Conservation (phyloP, 192 early-diverging fungal genomes). For the Funneliformis geosporum region DNA sequence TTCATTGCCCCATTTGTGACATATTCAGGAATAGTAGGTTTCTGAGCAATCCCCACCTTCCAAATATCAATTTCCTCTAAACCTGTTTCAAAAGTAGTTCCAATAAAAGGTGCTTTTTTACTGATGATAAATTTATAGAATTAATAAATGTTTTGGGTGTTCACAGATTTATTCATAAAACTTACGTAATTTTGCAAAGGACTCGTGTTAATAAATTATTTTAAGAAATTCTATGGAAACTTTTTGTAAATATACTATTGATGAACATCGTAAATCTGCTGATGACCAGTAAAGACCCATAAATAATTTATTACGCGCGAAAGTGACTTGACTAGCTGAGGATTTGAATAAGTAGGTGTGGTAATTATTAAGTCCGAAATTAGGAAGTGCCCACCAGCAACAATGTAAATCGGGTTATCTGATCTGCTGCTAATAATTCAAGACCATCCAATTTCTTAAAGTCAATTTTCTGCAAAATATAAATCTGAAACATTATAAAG, state of each 20-base stretch:
- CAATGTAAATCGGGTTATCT: too few species aligned
- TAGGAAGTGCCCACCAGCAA: too few species aligned
- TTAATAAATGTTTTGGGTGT: neutral
- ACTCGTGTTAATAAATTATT: neutral
- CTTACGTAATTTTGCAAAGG: neutral
- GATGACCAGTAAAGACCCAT: too few species aligned
- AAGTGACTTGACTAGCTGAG: too few species aligned
- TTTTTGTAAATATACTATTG: neutral
- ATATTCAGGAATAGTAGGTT: neutral
- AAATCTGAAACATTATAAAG: neutral
- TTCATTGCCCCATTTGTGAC: neutral
- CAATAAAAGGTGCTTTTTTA: neutral
- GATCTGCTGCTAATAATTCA: neutral
- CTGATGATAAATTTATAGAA: neutral
- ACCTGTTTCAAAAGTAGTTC: too few species aligned
- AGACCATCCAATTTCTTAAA: neutral
- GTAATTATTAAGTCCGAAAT: too few species aligned
- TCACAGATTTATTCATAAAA: neutral
- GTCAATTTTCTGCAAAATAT: neutral
- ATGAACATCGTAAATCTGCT: neutral
- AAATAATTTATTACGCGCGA: too few species aligned
- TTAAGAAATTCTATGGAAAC: neutral
- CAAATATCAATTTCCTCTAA: constrained; percentile 3
- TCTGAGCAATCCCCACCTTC: neutral
- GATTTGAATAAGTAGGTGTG: too few species aligned